Evolutionary conservation across 2,329 filamentous ascomycete species (phyloP), one percentile per base, ranked within the genome.

Genomic region (Fusarium palustre): DNA sequence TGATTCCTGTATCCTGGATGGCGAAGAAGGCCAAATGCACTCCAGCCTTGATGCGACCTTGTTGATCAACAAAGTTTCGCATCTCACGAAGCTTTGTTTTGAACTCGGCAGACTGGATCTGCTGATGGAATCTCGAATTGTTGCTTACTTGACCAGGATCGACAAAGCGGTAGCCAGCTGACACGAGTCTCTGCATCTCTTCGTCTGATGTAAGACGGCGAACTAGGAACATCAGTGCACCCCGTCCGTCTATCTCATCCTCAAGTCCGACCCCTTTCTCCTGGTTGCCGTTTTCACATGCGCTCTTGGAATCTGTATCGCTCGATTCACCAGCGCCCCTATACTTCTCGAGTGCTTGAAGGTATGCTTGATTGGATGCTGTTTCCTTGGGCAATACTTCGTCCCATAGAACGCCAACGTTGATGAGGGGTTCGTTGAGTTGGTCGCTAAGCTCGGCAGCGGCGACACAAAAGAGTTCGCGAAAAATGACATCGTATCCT

Each of bases 381-480:
- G 75, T 80, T 43, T 87, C 91, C 0, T 92, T 95, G 1, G 86
- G 83, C 16, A 94, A 80, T 4, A 96, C 91, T 68, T 93, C 89
- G 64, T 95, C 91, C 81, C 91, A 95, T 2, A 96, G 81, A 13
- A 88, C 82, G 3, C 93, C 93, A 7, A 92, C 79, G 5, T 88
- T 83, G 5, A 86, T 84, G 2, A 95, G 79, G 3, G 86, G 84
- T 30, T 87, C 86, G 61, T 88, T 87, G 60, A 94, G 82, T 46
- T 87, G 86, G 9, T 87, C 83, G 1, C 93, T 91, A 5, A 97
- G 85, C 13, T 89, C 87, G 4, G 89, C 84, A 1, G 93, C 93
- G 3, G 93, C 91, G 10, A 93, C 84, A 74, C 92, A 97, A 77
- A 97, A 97, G 3, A 94, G 83, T 75, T 97, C 92, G 20, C 92